phyloP scores from a whole-genome alignment of 2,329 filamentous ascomycete genomes.

The Alternaria triticina region DNA sequence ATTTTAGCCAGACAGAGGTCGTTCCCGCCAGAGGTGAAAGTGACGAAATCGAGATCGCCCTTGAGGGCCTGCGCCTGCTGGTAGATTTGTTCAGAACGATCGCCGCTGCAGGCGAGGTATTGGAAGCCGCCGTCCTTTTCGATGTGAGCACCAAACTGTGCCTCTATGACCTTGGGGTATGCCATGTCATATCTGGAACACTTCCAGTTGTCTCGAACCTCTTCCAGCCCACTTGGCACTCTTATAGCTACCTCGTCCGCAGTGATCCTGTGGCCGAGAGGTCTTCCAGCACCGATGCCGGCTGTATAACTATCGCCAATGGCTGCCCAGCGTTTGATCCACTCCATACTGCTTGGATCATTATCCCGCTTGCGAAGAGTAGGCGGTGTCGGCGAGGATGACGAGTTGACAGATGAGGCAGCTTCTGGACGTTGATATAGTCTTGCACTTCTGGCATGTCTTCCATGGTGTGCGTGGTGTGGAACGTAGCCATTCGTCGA shows the following conservation, averaged over 20 bases:
- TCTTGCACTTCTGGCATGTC: background rate
- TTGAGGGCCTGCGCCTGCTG: background rate
- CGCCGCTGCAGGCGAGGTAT: constrained; percentile 7
- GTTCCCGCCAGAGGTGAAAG: constrained; percentile 3
- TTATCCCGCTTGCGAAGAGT: background rate
- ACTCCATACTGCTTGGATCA: background rate
- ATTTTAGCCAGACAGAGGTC: background rate
- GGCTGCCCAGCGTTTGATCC: constrained; percentile 7
- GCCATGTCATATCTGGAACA: constrained; percentile 4
- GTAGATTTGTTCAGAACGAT: constrained; percentile 3
- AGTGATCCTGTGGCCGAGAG: background rate
- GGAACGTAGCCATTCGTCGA: background rate
- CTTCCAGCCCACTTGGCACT: background rate
- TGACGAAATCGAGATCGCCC: constrained; percentile 6
- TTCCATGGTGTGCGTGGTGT: background rate
- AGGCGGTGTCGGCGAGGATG: background rate
- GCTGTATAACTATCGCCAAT: constrained; percentile 7
- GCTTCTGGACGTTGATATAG: background rate
- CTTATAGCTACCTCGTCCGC: background rate
- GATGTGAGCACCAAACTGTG: constrained; percentile 4
- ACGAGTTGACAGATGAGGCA: background rate
- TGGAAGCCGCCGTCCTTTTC: constrained; percentile 9
- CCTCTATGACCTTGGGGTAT: constrained; percentile 6
- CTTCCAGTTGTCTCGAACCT: constrained; percentile 2
- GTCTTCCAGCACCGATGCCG: constrained; percentile 1